Conservation (phyloP, 305 asterid species). For the Stenogyne calaminthoides region DNA sequence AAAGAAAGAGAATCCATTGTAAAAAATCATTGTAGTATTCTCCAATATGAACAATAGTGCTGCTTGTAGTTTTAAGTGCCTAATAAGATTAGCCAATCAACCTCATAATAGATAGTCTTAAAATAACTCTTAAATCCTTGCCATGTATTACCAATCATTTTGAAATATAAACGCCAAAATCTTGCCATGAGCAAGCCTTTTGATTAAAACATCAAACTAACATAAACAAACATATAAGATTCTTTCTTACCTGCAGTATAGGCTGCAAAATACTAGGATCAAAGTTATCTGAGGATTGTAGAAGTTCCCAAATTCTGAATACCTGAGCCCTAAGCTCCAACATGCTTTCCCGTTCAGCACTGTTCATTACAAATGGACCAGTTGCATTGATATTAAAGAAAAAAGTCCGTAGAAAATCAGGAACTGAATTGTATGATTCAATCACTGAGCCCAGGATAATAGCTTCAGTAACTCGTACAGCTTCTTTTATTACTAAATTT, state of each 20-base stretch:
- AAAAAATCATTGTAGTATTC: neutral
- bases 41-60: neutral
- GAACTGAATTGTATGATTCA: constrained; percentile 70
- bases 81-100: neutral
- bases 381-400: constrained; percentile 52
- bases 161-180: neutral
- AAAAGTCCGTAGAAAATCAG: constrained; percentile 56
- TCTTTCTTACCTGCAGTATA: constrained; percentile 73
- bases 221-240: neutral
- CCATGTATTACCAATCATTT: neutral
- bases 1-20: neutral
- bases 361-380: constrained; percentile 54
- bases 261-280: constrained; percentile 91
- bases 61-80: neutral
- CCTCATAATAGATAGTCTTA: neutral
- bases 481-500: constrained; percentile 87
- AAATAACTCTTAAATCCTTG: neutral
- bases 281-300: constrained; percentile 74
- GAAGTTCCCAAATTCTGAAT: constrained; percentile 82
- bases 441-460: constrained; percentile 69
- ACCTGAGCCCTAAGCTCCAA: constrained; percentile 93
- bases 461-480: constrained; percentile 87
- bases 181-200: constrained; percentile 25
- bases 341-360: constrained; percentile 77
- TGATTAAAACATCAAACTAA: constrained; percentile 12